These are phyloP conservation scores for Colletotrichum sp. DNA, from an alignment of 2,329 filamentous ascomycete genomes.

Conservation along the genomic window DNA sequence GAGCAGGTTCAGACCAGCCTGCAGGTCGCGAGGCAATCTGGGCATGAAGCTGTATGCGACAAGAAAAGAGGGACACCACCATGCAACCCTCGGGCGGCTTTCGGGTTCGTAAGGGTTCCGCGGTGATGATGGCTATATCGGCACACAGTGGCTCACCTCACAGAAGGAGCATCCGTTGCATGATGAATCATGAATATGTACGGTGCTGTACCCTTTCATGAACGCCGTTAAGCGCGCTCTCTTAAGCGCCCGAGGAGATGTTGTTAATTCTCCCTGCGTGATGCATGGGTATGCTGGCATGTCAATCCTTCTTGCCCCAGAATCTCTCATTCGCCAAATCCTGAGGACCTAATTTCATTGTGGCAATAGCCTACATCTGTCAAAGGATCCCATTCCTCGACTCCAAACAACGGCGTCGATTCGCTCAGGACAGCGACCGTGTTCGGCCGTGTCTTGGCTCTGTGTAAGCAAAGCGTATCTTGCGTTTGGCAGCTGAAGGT, in stretches of 20 bases:
- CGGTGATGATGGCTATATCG: background rate
- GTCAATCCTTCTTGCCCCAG: background rate
- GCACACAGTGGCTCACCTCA: background rate
- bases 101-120: conserved; percentile 5
- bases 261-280: background rate
- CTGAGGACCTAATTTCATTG: background rate
- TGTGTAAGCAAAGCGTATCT: conserved; percentile 20
- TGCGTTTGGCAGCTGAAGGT: conserved; percentile 15
- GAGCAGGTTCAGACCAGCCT: conserved; percentile 3
- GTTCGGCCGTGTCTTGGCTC: conserved; percentile 16
- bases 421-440: background rate
- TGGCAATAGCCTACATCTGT: background rate
- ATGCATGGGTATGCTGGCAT: background rate
- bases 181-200: background rate
- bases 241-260: background rate
- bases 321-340: background rate
- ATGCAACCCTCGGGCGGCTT: conserved; percentile 17
- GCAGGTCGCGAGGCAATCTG: background rate
- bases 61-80: background rate
- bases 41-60: background rate
- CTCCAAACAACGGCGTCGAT: background rate
- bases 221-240: background rate
- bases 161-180: background rate
- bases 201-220: background rate
- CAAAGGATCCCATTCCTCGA: background rate